These are phyloP conservation scores for Aspergillus clavatus DNA, from an alignment of 2,329 filamentous ascomycete genomes.

Conservation along the genomic window DNA sequence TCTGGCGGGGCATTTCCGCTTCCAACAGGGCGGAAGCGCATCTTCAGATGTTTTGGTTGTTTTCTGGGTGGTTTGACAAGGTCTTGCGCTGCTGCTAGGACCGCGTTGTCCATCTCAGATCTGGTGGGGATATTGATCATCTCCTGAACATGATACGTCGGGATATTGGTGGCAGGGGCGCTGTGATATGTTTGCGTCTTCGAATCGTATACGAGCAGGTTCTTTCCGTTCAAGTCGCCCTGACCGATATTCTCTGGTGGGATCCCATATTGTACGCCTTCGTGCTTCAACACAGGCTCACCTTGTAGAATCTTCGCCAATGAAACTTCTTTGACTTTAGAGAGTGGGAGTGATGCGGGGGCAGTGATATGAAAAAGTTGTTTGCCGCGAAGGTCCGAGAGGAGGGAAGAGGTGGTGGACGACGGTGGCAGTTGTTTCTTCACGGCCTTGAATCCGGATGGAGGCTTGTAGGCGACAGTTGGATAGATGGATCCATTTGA, in stretches of 20 bases:
- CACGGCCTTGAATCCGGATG: constrained; percentile 39
- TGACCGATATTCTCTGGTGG: constrained; percentile 29
- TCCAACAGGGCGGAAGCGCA: constrained; percentile 44
- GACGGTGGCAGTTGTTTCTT: constrained; percentile 30
- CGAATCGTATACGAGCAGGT: constrained; percentile 35
- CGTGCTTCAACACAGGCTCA: constrained; percentile 38
- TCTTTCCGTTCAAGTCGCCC: constrained; percentile 25
- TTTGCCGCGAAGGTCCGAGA: constrained; percentile 41
- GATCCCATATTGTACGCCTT: constrained; percentile 42
- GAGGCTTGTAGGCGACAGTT: constrained; percentile 38
- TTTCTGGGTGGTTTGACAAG: constrained; percentile 34
- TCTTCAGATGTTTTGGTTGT: constrained; percentile 42
- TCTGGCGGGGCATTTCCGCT: constrained; percentile 29
- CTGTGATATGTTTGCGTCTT: constrained; percentile 32
- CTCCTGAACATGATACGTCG: constrained; percentile 36
- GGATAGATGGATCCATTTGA: constrained; percentile 20
- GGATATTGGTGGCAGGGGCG: constrained; percentile 22
- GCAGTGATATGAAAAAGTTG: constrained; percentile 47
- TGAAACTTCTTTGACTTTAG: constrained; percentile 43
- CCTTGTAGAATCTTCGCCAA: constrained; percentile 39
- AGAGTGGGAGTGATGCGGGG: constrained; percentile 41
- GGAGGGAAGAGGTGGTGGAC: constrained; percentile 29
- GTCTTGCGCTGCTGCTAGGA: constrained; percentile 22
- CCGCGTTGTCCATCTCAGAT: constrained; percentile 19
- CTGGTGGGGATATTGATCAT: constrained; percentile 30